A percentile compares a stretch with the other conserved stretches of the same genome.
phyloP scores from a whole-genome alignment of 129 eudicot species.

The Artemisia tridentata region DNA sequence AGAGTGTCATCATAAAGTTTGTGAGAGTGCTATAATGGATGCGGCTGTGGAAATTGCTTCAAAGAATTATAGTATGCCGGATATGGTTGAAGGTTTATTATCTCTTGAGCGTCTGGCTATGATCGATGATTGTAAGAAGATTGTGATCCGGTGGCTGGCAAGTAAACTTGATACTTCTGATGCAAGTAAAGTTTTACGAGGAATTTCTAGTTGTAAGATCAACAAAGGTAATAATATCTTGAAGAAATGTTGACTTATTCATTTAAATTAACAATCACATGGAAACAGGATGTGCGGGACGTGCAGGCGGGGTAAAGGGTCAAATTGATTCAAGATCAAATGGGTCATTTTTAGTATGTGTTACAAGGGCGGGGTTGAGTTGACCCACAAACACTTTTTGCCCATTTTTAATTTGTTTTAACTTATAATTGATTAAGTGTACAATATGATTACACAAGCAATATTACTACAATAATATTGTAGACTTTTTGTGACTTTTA shows the following conservation, averaged over 20 bases:
- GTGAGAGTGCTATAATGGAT: conserved; percentile 52
- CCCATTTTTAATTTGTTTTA: too few species aligned
- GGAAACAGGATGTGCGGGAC: too few species aligned
- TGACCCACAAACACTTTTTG: too few species aligned
- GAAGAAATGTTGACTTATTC: background rate
- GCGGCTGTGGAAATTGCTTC: conserved; percentile 48
- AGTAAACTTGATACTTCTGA: conserved; percentile 42
- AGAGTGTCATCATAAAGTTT: conserved; percentile 56
- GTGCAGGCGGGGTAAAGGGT: too few species aligned
- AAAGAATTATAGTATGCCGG: conserved; percentile 11
- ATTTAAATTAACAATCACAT: background rate
- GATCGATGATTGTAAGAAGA: conserved; percentile 49
- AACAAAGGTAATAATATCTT: conserved; percentile 43
- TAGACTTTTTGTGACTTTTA: too few species aligned
- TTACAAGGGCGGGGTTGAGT: too few species aligned
- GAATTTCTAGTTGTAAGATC: conserved; percentile 56
- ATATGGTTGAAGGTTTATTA: conserved; percentile 14
- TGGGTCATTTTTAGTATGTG: too few species aligned
- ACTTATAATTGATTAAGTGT: too few species aligned
- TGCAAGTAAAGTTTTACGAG: conserved; percentile 50
- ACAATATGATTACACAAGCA: too few species aligned
- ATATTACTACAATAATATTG: too few species aligned
- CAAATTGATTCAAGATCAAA: too few species aligned
- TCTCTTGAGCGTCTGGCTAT: conserved; percentile 13
- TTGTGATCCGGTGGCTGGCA: conserved; percentile 54